Percentiles rank a stretch among this genome's conserved stretches.
These are phyloP conservation scores for Alternaria novae-zelandiae DNA, from an alignment of 2,329 filamentous ascomycete species.

Conservation along the genomic window DNA sequence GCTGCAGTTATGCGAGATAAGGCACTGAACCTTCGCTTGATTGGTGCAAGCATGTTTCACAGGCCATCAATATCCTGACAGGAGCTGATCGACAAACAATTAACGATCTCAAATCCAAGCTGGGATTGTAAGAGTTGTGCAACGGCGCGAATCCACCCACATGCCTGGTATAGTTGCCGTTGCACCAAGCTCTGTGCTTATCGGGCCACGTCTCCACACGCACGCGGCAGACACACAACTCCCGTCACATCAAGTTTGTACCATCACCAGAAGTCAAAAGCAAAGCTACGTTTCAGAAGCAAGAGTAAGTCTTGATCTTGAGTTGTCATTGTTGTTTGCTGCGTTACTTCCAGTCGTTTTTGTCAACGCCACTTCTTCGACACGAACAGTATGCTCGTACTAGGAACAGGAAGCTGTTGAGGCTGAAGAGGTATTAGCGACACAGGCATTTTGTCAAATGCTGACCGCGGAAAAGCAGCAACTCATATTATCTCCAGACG, in stretches of 20 bases:
- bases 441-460: constrained; percentile 30
- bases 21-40: constrained; percentile 22
- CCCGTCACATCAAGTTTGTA: neutral
- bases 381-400: neutral
- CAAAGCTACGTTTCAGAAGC: neutral
- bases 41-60: constrained; percentile 19
- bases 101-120: neutral
- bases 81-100: constrained; percentile 11
- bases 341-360: neutral
- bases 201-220: constrained; percentile 8
- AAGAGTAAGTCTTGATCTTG: neutral
- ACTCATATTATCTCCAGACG: constrained; percentile 32
- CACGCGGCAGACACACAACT: neutral
- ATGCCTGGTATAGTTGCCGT: neutral
- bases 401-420: constrained; percentile 3
- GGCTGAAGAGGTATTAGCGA: constrained; percentile 15
- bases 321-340: neutral
- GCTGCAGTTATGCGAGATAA: constrained; percentile 50
- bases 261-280: constrained; percentile 2
- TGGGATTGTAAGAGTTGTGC: neutral
- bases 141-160: neutral
- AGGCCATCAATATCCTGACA: constrained; percentile 8
- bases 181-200: neutral
- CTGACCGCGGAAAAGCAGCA: constrained; percentile 42
- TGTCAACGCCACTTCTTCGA: constrained; percentile 10